Evolutionary conservation across 2,329 filamentous ascomycete species (phyloP), one percentile per base, ranked within the genome.

Genomic region (Diaporthe citri): DNA sequence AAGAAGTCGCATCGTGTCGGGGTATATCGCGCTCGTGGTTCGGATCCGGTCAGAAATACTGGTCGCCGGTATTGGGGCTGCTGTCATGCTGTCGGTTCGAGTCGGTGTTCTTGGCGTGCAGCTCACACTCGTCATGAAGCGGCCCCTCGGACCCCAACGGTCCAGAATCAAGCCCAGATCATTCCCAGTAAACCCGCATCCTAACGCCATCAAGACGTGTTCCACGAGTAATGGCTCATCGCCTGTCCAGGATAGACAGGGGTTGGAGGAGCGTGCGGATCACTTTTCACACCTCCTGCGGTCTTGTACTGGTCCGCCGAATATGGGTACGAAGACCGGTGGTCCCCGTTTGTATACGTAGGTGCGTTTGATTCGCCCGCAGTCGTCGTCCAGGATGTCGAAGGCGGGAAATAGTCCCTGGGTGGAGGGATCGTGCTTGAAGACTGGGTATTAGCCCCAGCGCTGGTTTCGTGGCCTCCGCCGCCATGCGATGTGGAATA

Each of bases 221-320:
- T 90, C 90, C 90, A 91, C 43, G 88, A 89, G 80, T 91, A 91
- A 79, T 90, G 87, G 80, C 86, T 87, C 81, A 90, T 84, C 66
- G 83, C 84, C 41, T 83, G 78, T 17, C 82, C 82, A 36, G 80
- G 83, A 74, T 88, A 88, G 34, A 83, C 80, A 28, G 83, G 80
- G 4, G 85, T 83, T 20, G 86, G 83, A 15, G 85, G 83, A 39
- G 84, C 80, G 22, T 82, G 80, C 73, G 83, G 81, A 41, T 84
- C 81, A 10, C 77, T 76, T 70, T 85, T 82, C 57, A 82, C 79
- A 51, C 79, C 79, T 75, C 82, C 80, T 20, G 82, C 82, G 17
- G 81, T 79, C 79, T 88, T 88, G 80, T 89, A 89, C 52, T 86
- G 84, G 51, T 89, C 87, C 1, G 87, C 89, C 0, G 85, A 83